Percentiles rank a stretch among this genome's conserved stretches.
Evolutionary conservation across 2,329 filamentous ascomycete genomes (phyloP).

Genomic region (Chrysoporthe cubensis): DNA sequence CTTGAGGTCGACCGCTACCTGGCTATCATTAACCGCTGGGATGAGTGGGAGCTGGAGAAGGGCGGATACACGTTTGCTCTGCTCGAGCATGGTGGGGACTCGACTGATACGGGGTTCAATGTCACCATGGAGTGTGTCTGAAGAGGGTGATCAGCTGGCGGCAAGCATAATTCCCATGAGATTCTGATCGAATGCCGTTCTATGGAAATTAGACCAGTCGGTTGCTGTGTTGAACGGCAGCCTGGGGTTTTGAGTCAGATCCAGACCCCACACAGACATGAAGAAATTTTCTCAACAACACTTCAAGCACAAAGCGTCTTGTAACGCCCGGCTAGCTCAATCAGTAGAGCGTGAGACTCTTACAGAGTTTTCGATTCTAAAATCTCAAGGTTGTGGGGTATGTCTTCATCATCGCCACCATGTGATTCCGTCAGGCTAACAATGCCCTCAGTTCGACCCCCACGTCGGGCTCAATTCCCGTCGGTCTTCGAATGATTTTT

Average conservation of each 20-base stretch:
- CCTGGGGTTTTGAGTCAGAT: background rate
- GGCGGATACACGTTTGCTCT: conserved; percentile 47
- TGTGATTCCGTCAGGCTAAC: background rate
- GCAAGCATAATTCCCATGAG: background rate
- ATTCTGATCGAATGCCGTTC: background rate
- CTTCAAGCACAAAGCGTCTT: conserved; percentile 1
- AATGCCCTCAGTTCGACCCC: background rate
- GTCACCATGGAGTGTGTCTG: conserved; percentile 44
- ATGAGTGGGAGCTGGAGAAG: conserved; percentile 49
- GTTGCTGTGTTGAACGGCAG: background rate
- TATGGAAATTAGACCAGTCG: background rate
- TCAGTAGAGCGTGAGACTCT: conserved; percentile 77
- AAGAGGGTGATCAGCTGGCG: background rate
- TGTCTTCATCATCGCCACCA: background rate
- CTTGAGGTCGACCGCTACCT: conserved; percentile 48
- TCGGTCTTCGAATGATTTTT: background rate
- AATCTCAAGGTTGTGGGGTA: conserved; percentile 16
- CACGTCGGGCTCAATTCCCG: conserved; percentile 16
- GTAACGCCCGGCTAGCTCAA: conserved; percentile 63
- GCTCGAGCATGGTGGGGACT: conserved; percentile 44
- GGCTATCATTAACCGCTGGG: conserved; percentile 45
- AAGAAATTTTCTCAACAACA: background rate
- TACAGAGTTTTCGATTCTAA: conserved; percentile 37
- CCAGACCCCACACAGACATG: background rate
- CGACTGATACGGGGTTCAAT: conserved; percentile 40